A percentile compares a stretch with the other conserved stretches of the same genome.
Evolutionary conservation across 2,329 filamentous ascomycete genomes (phyloP).

Genomic region (Coleophoma crateriformis): DNA sequence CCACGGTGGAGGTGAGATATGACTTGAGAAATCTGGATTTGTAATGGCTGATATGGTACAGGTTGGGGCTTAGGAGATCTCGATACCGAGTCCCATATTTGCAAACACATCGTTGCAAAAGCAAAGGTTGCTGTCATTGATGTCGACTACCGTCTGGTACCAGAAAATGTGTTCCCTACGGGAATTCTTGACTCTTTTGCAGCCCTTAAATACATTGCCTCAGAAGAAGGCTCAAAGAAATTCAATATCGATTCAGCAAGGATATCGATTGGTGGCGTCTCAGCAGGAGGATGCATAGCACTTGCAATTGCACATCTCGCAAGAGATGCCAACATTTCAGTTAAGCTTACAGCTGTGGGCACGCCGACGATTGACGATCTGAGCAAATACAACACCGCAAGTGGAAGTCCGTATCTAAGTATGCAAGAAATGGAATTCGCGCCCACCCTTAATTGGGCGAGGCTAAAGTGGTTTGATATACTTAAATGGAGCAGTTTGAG

Average conservation of each 20-base stretch:
- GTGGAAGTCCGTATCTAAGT: constrained; percentile 33
- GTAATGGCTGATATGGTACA: not conserved
- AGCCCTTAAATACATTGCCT: constrained; percentile 28
- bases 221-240: constrained; percentile 20
- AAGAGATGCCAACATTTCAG: constrained; percentile 30
- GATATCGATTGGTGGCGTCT: constrained; percentile 40
- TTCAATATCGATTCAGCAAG: constrained; percentile 33
- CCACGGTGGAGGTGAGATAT: constrained; percentile 34
- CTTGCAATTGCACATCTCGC: constrained; percentile 34
- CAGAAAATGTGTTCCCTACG: constrained; percentile 43
- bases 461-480: constrained; percentile 34
- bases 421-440: constrained; percentile 36
- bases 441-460: constrained; percentile 37
- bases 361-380: constrained; percentile 53
- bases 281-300: constrained; percentile 36
- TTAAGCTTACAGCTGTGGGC: constrained; percentile 32
- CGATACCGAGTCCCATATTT: constrained; percentile 42
- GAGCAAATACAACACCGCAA: constrained; percentile 27
- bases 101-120: constrained; percentile 38
- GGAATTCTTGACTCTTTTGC: constrained; percentile 41
- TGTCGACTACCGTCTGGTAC: constrained; percentile 46
- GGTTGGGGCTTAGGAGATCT: constrained; percentile 44
- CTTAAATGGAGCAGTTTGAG: constrained; percentile 26
- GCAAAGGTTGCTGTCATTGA: constrained; percentile 41
- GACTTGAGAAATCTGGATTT: not conserved